Evolutionary conservation across 805 yeast species (phyloP).

Genomic region (Ogataea polymorpha): DNA sequence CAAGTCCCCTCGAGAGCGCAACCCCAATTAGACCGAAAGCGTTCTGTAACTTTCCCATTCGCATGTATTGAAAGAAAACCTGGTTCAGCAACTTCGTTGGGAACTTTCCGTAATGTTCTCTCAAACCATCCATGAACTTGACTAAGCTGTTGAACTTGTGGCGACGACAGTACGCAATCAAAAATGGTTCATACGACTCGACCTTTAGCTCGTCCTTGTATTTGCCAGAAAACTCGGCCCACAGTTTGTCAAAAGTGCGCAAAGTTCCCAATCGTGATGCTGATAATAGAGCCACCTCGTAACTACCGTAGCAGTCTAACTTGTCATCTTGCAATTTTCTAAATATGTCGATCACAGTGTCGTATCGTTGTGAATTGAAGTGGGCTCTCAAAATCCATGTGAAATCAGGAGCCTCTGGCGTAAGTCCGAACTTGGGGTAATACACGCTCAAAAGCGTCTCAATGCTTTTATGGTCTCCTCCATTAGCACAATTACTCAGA

Average conservation of each 20-base stretch:
- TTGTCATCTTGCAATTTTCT: slow-evolving; percentile 5
- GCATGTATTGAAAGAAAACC: slow-evolving; percentile 24
- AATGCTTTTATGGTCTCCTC: slow-evolving; percentile 27
- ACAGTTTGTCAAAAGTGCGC: slow-evolving; percentile 18
- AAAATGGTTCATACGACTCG: slow-evolving; percentile 19
- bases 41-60: slow-evolving; percentile 17
- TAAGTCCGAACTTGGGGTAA: slow-evolving; percentile 24
- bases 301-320: slow-evolving; percentile 15
- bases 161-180: slow-evolving; percentile 22
- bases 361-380: slow-evolving; percentile 23
- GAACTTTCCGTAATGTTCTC: slow-evolving; percentile 9
- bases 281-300: slow-evolving; percentile 23
- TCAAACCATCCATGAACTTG: slow-evolving; percentile 16
- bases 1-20: slow-evolving; percentile 15
- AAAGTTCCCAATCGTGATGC: slow-evolving; percentile 18
- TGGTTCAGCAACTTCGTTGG: slow-evolving; percentile 27
- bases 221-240: slow-evolving; percentile 16
- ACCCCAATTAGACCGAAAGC: slow-evolving; percentile 20
- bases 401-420: slow-evolving; percentile 16
- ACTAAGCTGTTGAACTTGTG: slow-evolving; percentile 16
- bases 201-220: slow-evolving; percentile 12
- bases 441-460: slow-evolving; percentile 21
- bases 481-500: slow-evolving; percentile 16
- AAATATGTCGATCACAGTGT: slow-evolving; percentile 20
- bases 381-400: slow-evolving; percentile 27